Evolutionary conservation across 163 green algal genomes (phyloP), one percentile per base, ranked within the genome.

Genomic region (Coccomyxa subellipsoidea): DNA sequence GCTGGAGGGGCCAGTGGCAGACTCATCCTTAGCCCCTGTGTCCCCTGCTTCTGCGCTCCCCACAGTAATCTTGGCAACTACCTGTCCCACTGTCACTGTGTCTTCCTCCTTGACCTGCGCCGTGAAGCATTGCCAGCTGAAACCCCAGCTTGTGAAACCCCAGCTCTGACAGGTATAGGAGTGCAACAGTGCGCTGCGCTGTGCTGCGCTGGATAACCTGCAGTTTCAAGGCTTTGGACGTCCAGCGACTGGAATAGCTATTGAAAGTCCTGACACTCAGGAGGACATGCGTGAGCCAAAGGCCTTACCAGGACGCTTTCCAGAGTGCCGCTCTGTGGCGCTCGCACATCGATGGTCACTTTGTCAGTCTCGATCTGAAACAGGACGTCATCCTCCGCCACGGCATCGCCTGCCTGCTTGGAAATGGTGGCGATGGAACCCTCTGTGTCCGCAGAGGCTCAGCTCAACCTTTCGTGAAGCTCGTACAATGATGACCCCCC

Each of bases 301-400:
- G 2, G 3, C 3, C 77, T 21, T 39, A 81, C 77, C 47, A 81
- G 53, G 47, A 81, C 12, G n/a, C 32, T 40, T 12, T 81, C 38
- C 18, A 80, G 9, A 8, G 92, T 82, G 32, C 95, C 95, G 15
- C 88, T 88, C 31, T 82, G 38, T 7, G 95, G 93, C 25, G 93
- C 85, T 31, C 92, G 87, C 31, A 98, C 91, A 78, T 98, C 95
- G 9, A 98, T 91, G 4, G 94, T 97, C 7, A 98, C 95, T 88
- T 98, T 98, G 89, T 98, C 95, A 10, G 95, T 98, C 83, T 98
- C 95, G 53, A 98, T 96, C 78, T 97, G 93, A 7, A 92, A 87
- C 29, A 98, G 93, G 9, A 92, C 84, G 38, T 98, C 95, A 76
- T 98, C 95, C 81, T 93, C 92, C 27, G 87, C 82, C 0, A 98